Evolutionary conservation across 2,329 filamentous ascomycete genomes (phyloP), one percentile per base, ranked within the genome.

Genomic region (Alternaria solani): DNA sequence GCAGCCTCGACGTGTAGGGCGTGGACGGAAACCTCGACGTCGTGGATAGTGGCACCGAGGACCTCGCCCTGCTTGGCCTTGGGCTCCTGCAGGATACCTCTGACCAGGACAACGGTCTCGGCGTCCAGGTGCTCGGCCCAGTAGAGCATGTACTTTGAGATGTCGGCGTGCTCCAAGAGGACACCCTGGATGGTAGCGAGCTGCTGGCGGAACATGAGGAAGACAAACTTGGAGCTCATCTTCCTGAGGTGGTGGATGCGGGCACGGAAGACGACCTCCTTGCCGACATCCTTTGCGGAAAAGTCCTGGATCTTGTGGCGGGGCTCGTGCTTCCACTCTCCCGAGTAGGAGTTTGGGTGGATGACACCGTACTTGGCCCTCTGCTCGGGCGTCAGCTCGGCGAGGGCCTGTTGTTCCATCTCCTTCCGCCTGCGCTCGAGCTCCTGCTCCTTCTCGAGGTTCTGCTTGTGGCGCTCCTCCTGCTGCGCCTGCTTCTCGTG

Each of bases 141-240:
- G 73, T 91, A 89, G 28, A 97, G 84, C 85, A 97, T 94, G 70
- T 91, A 86, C 59, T 88, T 85, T 1, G 90, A 90, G 11, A 91
- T 84, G 48, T 83, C 82, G 7, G 87, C 86, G 65, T 88, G 82
- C 66, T 86, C 82, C 61, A 87, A 82, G 41, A 97, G 82, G 3
- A 97, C 91, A 63, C 92, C 93, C 78, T 97, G 94, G 52, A 97
- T 87, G 25, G 93, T 95, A 66, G 87, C 85, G 12, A 91, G 88
- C 79, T 94, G 91, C 79, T 97, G 92, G 56, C 94, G 89, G 74
- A 97, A 90, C 59, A 96, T 86, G 43, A 97, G 82, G 78, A 97
- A 97, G 70, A 93, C 91, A 34, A 97, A 84, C 67, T 91, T 90
- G 69, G 91, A 86, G 74, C 92, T 94, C 81, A 97, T 86, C 69